These are phyloP conservation scores for Neonectria faginata DNA, from an alignment of 2,329 filamentous ascomycete genomes.

Conservation along the genomic window DNA sequence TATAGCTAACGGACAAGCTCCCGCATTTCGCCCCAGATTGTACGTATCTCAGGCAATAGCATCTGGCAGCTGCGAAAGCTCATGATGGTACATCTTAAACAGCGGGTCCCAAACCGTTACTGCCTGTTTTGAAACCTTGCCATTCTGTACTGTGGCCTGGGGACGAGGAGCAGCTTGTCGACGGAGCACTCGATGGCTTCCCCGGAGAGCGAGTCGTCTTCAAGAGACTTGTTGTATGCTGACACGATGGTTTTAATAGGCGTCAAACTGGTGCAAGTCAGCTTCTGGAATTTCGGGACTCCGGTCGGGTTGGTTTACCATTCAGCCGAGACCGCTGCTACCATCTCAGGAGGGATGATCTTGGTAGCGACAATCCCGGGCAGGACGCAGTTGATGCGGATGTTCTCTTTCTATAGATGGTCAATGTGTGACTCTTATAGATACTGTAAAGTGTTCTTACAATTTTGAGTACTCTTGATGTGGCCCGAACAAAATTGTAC, in stretches of 20 bases:
- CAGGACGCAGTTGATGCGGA: conserved; percentile 61
- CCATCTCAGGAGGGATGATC: conserved; percentile 58
- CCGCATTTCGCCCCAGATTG: not conserved
- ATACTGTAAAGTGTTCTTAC: conserved; percentile 10
- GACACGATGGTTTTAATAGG: conserved; percentile 57
- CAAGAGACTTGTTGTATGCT: conserved; percentile 59
- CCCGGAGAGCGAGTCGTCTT: conserved; percentile 56
- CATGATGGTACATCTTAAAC: conserved; percentile 58
- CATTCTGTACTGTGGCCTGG: conserved; percentile 53
- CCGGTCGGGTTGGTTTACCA: conserved; percentile 29
- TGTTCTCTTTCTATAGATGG: conserved; percentile 55
- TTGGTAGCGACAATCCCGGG: conserved; percentile 60
- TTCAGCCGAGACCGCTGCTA: conserved; percentile 53
- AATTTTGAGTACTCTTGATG: conserved; percentile 53
- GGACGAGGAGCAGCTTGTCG: conserved; percentile 47
- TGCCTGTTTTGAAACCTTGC: conserved; percentile 54
- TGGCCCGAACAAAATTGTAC: conserved; percentile 52
- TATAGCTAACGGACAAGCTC: not conserved
- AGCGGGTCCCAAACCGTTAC: conserved; percentile 62
- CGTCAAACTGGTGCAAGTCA: conserved; percentile 49
- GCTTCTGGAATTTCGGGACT: not conserved
- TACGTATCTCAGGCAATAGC: conserved; percentile 36
- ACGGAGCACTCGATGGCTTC: conserved; percentile 59
- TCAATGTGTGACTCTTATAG: not conserved
- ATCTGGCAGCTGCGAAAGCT: conserved; percentile 54